Evolutionary conservation across 495 filamentous ascomycete species (phyloP), one percentile per base, ranked within the genome.

Genomic region (Articulospora tetracladia): DNA sequence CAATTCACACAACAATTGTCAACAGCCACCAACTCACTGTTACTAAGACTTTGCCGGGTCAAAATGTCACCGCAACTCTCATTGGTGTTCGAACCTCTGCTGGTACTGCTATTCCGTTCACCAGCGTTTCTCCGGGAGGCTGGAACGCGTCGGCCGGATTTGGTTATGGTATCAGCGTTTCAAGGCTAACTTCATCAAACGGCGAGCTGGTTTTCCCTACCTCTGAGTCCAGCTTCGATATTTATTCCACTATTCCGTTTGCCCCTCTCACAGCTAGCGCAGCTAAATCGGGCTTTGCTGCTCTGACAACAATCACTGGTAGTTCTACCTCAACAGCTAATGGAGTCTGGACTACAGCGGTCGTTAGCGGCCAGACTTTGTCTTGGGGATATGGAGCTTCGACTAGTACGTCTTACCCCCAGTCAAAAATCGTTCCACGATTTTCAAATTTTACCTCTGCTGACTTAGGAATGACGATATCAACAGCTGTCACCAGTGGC

Each of bases 131-230:
- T 17, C 12, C 58, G 36, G 61, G 58, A 22, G 65, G 65, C 25
- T 67, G 61, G 65, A 67, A 67, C 51, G 26, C 41, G 27, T 59
- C 61, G 19, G 4, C 61, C 2, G 28, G 2, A 4, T 23, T 19
- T 17, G 36, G 15, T 46, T 26, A 27, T 15, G 11, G 46, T 51
- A 20, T 28, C 24, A 23, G 7, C 24, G 17, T 41, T 53, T 17
- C 28, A 3, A 34, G 11, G 22, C 20, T 19, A 17, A 53, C 51
- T 24, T 8, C 49, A 17, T 6, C 25, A 3, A n/a, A 47, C 20
- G n/a, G 39, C 20, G 7, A 46, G 34, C 36, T 12, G 4, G 28
- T 23, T n/a, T 36, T 55, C 53, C 13, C 3, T 55, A 55, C 53
- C 4, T 24, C 2, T 3, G 4, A 64, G 1, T 44, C 57, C 8